A percentile compares a stretch with the other conserved stretches of the same genome.
phyloP scores from a whole-genome alignment of 768 basidiomycete genomes.

The Chalciporus pseudorubinellus region DNA sequence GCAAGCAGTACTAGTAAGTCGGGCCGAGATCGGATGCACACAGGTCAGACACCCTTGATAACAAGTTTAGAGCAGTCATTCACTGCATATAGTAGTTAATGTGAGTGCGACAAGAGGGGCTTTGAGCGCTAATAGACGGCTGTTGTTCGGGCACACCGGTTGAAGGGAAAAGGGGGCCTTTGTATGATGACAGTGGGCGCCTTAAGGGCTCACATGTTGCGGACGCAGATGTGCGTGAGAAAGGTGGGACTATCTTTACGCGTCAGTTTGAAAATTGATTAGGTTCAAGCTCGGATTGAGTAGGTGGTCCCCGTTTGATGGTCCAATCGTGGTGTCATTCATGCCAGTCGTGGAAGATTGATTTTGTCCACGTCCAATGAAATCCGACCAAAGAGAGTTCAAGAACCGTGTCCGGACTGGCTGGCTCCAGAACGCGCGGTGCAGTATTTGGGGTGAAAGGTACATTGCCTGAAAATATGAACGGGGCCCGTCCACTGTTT shows the following conservation, averaged over 20 bases:
- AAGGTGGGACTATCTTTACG: slow-evolving; percentile 2
- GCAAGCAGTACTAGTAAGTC: neutral
- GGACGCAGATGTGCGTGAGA: slow-evolving; percentile 5
- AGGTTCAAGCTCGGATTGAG: neutral
- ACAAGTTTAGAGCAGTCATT: slow-evolving; percentile 1
- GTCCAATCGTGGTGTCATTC: neutral
- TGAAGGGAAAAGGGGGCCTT: neutral
- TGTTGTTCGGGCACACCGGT: too few species aligned
- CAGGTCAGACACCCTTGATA: slow-evolving; percentile 3
- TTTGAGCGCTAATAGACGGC: neutral
- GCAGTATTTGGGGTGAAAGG: slow-evolving; percentile 4
- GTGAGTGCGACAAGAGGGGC: neutral
- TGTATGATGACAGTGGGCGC: neutral
- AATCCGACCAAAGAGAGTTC: too few species aligned
- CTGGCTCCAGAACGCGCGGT: slow-evolving; percentile 2
- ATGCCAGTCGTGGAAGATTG: neutral
- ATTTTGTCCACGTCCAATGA: neutral
- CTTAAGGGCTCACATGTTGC: neutral
- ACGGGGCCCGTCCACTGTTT: neutral
- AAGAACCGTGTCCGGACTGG: neutral
- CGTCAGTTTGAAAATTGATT: neutral
- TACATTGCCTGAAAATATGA: neutral
- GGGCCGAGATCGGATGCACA: neutral
- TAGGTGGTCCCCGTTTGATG: neutral
- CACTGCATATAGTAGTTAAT: neutral